Evolutionary conservation across 352 stramenopile species (phyloP).

Genomic region (Pythium monospermum): DNA sequence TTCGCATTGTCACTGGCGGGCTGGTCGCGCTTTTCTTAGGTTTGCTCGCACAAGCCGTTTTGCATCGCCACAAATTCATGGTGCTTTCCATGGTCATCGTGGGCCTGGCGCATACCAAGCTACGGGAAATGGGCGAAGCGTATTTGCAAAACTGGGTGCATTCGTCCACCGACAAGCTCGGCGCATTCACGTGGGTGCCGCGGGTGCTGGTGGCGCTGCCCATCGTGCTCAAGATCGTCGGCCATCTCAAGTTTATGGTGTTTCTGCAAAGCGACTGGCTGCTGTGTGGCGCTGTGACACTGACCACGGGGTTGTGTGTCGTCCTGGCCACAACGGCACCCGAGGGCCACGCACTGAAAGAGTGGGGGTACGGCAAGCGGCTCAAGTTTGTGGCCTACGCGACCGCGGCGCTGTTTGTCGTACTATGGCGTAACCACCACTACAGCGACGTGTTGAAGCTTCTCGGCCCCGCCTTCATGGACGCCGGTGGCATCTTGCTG

Average conservation of each 20-base stretch:
- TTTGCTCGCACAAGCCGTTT: conserved; percentile 40
- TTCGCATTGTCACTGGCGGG: conserved; percentile 42
- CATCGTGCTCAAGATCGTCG: conserved; percentile 65
- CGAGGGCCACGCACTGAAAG: conserved; percentile 22
- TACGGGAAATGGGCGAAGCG: conserved; percentile 30
- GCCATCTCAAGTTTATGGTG: conserved; percentile 66
- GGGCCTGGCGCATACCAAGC: conserved; percentile 54
- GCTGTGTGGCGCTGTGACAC: conserved; percentile 32
- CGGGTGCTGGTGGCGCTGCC: conserved; percentile 45
- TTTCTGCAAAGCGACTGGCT: conserved; percentile 55
- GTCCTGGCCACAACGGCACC: neutral
- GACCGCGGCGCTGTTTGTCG: conserved; percentile 53
- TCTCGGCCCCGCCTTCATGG: conserved; percentile 52
- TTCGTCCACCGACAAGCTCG: conserved; percentile 61
- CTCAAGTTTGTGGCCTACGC: conserved; percentile 64
- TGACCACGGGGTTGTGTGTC: conserved; percentile 22
- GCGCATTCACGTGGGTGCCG: conserved; percentile 48
- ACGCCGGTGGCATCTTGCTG: conserved; percentile 58
- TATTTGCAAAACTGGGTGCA: conserved; percentile 45
- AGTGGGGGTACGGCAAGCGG: conserved; percentile 59
- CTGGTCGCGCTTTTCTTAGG: conserved; percentile 45
- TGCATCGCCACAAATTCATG: conserved; percentile 76
- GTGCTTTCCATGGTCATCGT: conserved; percentile 59
- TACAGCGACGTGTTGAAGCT: conserved; percentile 42
- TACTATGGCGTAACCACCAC: conserved; percentile 47